Percentiles rank a stretch among this genome's conserved stretches.
Conservation (phyloP, 1,284 basidiomycete genomes). For the Coniferiporia weirii region DNA sequence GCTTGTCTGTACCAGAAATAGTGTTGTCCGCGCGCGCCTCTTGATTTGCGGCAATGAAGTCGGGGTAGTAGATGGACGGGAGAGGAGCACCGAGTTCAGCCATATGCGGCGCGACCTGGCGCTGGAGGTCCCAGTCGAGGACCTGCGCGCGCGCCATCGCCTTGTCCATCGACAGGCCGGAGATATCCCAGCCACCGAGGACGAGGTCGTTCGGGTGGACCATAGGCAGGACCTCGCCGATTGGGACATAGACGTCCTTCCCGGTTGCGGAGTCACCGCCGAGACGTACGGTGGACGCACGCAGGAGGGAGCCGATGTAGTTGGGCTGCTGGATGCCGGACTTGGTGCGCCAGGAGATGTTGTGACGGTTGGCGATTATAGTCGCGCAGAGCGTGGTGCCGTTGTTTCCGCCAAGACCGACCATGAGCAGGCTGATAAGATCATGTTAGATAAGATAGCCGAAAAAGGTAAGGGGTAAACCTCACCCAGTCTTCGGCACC, state of each 20-base stretch:
- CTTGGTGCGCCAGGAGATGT: conserved; percentile 96
- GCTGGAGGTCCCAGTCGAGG: conserved; percentile 95
- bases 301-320: conserved; percentile 92
- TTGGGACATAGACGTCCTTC: conserved; percentile 91
- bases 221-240: conserved; percentile 95
- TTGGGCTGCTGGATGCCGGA: conserved; percentile 90
- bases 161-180: conserved; percentile 76
- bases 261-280: conserved; percentile 80
- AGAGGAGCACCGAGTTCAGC: conserved; percentile 77
- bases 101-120: conserved; percentile 89
- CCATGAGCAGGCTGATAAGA: conserved; percentile 81
- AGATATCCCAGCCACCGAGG: conserved; percentile 98
- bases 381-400: conserved; percentile 93
- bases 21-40: conserved; percentile 93
- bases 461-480: conserved; percentile 22
- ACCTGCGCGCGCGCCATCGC: conserved; percentile 95
- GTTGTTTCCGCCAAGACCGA: conserved; percentile 97
- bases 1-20: conserved; percentile 83
- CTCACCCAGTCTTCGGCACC: conserved; percentile 90
- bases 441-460: conserved; percentile 16
- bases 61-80: conserved; percentile 93
- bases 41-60: conserved; percentile 98
- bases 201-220: conserved; percentile 99
- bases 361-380: conserved; percentile 93
- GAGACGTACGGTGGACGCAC: conserved; percentile 91